These are phyloP conservation scores for Aspergillus carlsbadensis DNA, from an alignment of 495 filamentous ascomycete genomes.

Conservation along the genomic window DNA sequence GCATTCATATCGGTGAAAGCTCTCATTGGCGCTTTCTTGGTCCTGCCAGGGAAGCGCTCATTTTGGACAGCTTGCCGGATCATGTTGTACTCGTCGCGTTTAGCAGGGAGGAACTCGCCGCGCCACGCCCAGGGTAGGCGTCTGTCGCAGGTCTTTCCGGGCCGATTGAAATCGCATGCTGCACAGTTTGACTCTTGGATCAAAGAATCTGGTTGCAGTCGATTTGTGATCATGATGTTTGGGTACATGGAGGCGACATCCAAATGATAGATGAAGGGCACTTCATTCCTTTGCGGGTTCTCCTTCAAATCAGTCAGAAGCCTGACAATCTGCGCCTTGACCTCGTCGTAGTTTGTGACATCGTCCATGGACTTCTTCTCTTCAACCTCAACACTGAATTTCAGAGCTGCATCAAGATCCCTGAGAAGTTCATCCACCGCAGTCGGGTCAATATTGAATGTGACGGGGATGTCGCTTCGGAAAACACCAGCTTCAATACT, in stretches of 20 bases:
- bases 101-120: slow-evolving; percentile 95
- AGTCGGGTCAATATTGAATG: slow-evolving; percentile 81
- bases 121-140: slow-evolving; percentile 97
- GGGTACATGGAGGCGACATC: slow-evolving; percentile 99
- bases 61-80: slow-evolving; percentile 91
- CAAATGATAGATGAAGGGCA: slow-evolving; percentile 94
- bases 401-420: slow-evolving; percentile 87
- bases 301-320: slow-evolving; percentile 71
- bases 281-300: slow-evolving; percentile 77
- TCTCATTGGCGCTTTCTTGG: slow-evolving; percentile 65
- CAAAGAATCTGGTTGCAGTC: slow-evolving; percentile 96
- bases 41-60: slow-evolving; percentile 79
- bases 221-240: slow-evolving; percentile 99
- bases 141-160: slow-evolving; percentile 95
- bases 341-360: slow-evolving; percentile 87
- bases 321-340: slow-evolving; percentile 78
- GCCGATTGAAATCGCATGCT: slow-evolving; percentile 96
- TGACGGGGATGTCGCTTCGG: slow-evolving; percentile 88
- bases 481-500: slow-evolving; percentile 99
- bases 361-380: slow-evolving; percentile 93
- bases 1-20: slow-evolving; percentile 76
- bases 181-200: slow-evolving; percentile 94
- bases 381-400: slow-evolving; percentile 90
- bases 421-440: slow-evolving; percentile 85
- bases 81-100: slow-evolving; percentile 99